Conservation (phyloP, 2,329 filamentous ascomycete genomes). For the Ophiobolus disseminans region DNA sequence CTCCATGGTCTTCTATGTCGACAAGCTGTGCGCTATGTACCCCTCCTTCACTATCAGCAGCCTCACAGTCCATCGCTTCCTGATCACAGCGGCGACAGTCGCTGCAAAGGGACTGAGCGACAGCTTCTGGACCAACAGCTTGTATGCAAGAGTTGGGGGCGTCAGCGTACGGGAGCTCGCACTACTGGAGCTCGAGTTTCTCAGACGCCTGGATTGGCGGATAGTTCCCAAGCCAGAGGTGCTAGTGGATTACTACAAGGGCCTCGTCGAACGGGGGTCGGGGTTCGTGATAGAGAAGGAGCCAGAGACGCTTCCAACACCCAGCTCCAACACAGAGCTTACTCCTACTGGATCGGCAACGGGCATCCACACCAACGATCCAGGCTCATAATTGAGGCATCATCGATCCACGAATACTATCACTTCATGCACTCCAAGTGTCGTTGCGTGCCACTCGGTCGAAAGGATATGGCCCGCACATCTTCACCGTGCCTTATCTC, state of each 20-base stretch:
- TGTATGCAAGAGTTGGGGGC: constrained; percentile 91
- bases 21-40: constrained; percentile 89
- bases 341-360: constrained; percentile 28
- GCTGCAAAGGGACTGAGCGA: constrained; percentile 96
- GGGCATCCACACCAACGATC: constrained; percentile 29
- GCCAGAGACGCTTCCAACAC: constrained; percentile 19
- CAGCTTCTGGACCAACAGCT: constrained; percentile 97
- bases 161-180: constrained; percentile 90
- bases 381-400: constrained; percentile 19
- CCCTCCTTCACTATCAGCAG: constrained; percentile 96
- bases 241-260: constrained; percentile 89
- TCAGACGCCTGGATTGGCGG: constrained; percentile 92
- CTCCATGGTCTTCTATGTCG: constrained; percentile 99
- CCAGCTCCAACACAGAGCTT: constrained; percentile 15
- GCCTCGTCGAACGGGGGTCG: constrained; percentile 73
- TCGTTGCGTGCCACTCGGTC: background rate
- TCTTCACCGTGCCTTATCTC: background rate
- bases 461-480: background rate
- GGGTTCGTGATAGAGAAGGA: constrained; percentile 61
- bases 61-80: constrained; percentile 93
- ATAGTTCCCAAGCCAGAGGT: constrained; percentile 96
- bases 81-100: constrained; percentile 94
- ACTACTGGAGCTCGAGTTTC: constrained; percentile 88
- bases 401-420: background rate
- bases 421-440: background rate